Evolutionary conservation across 306 rosid genomes (phyloP), one percentile per base, ranked within the genome.

Genomic region (Datisca glomerata): DNA sequence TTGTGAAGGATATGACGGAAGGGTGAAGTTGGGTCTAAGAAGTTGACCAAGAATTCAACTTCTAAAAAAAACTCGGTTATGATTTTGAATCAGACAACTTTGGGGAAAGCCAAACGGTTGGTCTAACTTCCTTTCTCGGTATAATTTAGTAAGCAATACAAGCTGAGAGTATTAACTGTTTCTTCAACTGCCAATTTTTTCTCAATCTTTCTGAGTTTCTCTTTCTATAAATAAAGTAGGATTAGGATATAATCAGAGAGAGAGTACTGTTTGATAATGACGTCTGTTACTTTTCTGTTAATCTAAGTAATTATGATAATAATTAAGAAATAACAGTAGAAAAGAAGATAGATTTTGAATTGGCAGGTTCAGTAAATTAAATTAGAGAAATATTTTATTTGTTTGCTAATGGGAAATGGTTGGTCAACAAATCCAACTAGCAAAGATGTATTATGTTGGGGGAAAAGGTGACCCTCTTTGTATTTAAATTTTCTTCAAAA

Each of bases 21-120:
- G 57, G 97, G 80, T 83, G 77, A 63, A 55, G 66, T 66, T 86
- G 22, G 81, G 80, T 74, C 56, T 79, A 61, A 76, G 87, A 87
- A 59, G 76, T 75, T 82, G 78, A 82, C 92, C 84, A 79, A 70
- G 57, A 71, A 73, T 3, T 79, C 86, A 81, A 69, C 73, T 27
- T 45, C 51, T 24, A 45, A 2, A 35, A 5, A 37, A 34, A 53
- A 27, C 42, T 5, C 14, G 33, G 28, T 37, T 33, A 25, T 24
- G 11, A 6, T 22, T 21, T 22, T 44, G 86, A 86, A 77, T 67
- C 68, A 52, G 50, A 69, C 60, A 48, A 69, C 61, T 73, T 55
- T 85, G 79, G 67, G 73, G 80, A 75, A 83, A 67, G 55, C 58
- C 5, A 50, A 50, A 15, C 44, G 86, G n/a, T 74, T 79, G 78